A percentile compares a stretch with the other conserved stretches of the same genome.
phyloP scores from a whole-genome alignment of 2,329 filamentous ascomycete species.

The Penicillium sp. region DNA sequence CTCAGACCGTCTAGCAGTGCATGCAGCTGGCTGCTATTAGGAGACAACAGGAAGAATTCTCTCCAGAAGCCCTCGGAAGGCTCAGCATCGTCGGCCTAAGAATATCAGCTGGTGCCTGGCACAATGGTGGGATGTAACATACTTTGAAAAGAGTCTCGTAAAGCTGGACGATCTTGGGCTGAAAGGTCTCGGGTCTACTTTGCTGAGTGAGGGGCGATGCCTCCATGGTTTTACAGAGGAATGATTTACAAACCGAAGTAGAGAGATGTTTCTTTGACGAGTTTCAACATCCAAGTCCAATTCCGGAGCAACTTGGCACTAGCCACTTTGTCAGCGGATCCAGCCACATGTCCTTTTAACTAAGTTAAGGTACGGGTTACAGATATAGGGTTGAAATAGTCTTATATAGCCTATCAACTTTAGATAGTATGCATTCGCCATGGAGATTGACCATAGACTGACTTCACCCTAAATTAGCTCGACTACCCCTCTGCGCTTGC shows the following conservation, averaged over 20 bases:
- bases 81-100: constrained; percentile 60
- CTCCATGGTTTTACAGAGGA: constrained; percentile 58
- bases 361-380: not conserved
- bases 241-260: constrained; percentile 19
- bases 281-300: constrained; percentile 7
- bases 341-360: constrained; percentile 28
- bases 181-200: constrained; percentile 80
- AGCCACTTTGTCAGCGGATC: constrained; percentile 28
- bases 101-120: constrained; percentile 16
- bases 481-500: not conserved
- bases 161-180: constrained; percentile 87
- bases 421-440: not conserved
- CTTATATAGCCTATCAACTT: not conserved
- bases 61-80: constrained; percentile 89
- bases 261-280: constrained; percentile 4
- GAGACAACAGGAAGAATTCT: constrained; percentile 87
- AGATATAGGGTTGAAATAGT: not conserved
- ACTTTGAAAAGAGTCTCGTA: constrained; percentile 76
- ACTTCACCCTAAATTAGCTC: not conserved
- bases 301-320: constrained; percentile 11
- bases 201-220: constrained; percentile 90
- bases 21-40: constrained; percentile 65
- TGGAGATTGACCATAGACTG: not conserved
- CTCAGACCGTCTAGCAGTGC: constrained; percentile 64
- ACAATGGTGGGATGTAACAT: constrained; percentile 17